Conservation (phyloP, 2,329 filamentous ascomycete species). For the Alternaria burnsii region DNA sequence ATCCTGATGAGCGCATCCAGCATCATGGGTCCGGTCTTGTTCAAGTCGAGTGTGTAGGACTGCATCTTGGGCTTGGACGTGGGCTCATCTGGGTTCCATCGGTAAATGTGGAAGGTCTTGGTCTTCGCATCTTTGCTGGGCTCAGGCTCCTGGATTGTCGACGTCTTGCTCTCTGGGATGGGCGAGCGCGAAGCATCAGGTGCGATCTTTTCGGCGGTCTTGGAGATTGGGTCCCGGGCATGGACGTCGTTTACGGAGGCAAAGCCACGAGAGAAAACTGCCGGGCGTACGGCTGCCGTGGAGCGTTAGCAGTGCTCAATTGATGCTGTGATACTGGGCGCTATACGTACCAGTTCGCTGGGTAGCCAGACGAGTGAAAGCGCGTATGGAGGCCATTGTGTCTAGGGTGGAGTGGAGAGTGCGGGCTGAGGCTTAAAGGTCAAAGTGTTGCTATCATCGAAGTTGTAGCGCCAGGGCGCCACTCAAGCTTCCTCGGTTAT, state of each 20-base stretch:
- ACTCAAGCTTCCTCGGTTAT: conserved; percentile 27
- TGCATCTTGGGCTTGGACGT: conserved; percentile 95
- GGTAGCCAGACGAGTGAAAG: conserved; percentile 49
- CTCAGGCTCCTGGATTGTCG: conserved; percentile 69
- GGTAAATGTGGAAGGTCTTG: conserved; percentile 98
- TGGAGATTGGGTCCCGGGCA: conserved; percentile 46
- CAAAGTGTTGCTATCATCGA: conserved; percentile 39
- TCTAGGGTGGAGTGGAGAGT: conserved; percentile 36
- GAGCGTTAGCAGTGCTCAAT: conserved; percentile 39
- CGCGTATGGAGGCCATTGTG: conserved; percentile 51
- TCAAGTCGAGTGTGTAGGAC: conserved; percentile 91
- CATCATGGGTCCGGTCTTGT: conserved; percentile 99
- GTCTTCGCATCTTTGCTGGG: conserved; percentile 66
- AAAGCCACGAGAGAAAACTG: conserved; percentile 49
- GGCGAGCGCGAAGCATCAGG: conserved; percentile 38
- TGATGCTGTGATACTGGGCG: conserved; percentile 12
- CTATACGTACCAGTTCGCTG: conserved; percentile 46
- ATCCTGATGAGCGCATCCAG: conserved; percentile 95
- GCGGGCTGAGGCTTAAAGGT: conserved; percentile 29
- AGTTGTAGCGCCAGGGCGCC: conserved; percentile 22
- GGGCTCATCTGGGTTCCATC: conserved; percentile 95
- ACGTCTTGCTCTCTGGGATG: conserved; percentile 62
- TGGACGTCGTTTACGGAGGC: conserved; percentile 49
- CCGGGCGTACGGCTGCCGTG: conserved; percentile 45
- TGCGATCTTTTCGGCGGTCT: conserved; percentile 39